Evolutionary conservation across 345 rosid species (phyloP).

Genomic region (Punica granatum): DNA sequence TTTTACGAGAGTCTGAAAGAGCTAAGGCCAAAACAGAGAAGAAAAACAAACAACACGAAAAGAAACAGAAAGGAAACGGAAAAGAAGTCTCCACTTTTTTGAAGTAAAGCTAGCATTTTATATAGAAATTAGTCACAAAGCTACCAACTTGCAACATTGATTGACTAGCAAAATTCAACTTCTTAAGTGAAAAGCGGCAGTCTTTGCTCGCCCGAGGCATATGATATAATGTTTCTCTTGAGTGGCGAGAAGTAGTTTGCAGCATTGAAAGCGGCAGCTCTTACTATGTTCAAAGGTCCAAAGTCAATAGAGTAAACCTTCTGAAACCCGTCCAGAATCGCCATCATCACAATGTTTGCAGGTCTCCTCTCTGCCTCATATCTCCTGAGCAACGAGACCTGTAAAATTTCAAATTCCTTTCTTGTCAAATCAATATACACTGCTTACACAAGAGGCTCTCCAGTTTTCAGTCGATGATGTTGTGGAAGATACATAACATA

Average conservation of each 20-base stretch:
- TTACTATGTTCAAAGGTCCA: slow-evolving; percentile 66
- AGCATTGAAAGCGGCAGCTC: slow-evolving; percentile 81
- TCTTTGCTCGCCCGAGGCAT: slow-evolving; percentile 71
- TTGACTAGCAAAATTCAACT: no score
- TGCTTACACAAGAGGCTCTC: neutral
- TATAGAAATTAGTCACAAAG: neutral
- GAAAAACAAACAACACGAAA: neutral
- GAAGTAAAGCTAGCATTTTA: neutral
- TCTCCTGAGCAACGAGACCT: slow-evolving; percentile 51
- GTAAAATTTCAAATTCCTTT: slow-evolving; percentile 2
- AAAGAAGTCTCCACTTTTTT: neutral
- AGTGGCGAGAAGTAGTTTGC: slow-evolving; percentile 77
- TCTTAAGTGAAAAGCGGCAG: slow-evolving; percentile 44
- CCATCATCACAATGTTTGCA: slow-evolving; percentile 78
- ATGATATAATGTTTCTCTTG: slow-evolving; percentile 66
- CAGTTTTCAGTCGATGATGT: neutral
- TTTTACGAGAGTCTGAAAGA: no score
- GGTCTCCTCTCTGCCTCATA: slow-evolving; percentile 84
- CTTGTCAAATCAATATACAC: neutral
- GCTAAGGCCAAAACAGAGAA: neutral
- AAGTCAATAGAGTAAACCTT: slow-evolving; percentile 75
- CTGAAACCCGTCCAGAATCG: slow-evolving; percentile 80
- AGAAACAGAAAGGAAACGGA: neutral
- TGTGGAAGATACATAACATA: neutral
- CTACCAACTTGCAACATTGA: neutral